phyloP scores from a whole-genome alignment of 1,284 basidiomycete genomes.

The Naganishia sp. region DNA sequence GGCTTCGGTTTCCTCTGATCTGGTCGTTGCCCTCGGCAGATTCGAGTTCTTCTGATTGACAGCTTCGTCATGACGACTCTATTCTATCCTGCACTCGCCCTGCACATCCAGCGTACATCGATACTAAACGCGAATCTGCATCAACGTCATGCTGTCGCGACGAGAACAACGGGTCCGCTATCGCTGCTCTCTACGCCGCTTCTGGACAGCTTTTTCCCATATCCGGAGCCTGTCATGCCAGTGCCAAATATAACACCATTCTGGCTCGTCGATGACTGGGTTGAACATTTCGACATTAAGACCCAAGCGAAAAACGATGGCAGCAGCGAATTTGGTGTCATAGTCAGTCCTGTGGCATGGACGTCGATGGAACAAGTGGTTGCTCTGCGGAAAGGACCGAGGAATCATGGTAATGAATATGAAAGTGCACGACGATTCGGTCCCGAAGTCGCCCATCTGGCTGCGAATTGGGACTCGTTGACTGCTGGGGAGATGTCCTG shows the following conservation, averaged over 20 bases:
- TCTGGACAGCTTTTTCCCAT: slow-evolving; percentile 48
- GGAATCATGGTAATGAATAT: neutral
- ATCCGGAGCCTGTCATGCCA: slow-evolving; percentile 49
- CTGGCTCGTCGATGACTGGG: slow-evolving; percentile 34
- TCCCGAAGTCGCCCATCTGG: neutral
- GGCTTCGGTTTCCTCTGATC: neutral
- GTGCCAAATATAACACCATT: slow-evolving; percentile 14
- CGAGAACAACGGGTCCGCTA: slow-evolving; percentile 31
- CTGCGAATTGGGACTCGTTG: slow-evolving; percentile 9
- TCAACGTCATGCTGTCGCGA: neutral
- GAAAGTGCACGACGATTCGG: neutral
- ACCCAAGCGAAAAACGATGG: neutral
- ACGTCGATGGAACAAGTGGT: slow-evolving; percentile 21
- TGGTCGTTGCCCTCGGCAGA: slow-evolving; percentile 59
- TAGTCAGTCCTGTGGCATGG: slow-evolving; percentile 26
- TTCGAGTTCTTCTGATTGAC: slow-evolving; percentile 88
- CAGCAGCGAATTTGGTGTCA: slow-evolving; percentile 10
- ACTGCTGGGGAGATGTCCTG: slow-evolving; percentile 10
- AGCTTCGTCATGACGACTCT: slow-evolving; percentile 93
- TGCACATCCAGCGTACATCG: slow-evolving; percentile 67
- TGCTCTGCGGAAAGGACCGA: neutral
- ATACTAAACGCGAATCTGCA: slow-evolving; percentile 59
- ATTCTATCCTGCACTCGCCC: slow-evolving; percentile 85
- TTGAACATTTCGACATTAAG: slow-evolving; percentile 16
- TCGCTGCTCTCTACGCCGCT: slow-evolving; percentile 46